Conservation (phyloP, 2,329 filamentous ascomycete genomes). For the Plectosphaerella cucumerina region DNA sequence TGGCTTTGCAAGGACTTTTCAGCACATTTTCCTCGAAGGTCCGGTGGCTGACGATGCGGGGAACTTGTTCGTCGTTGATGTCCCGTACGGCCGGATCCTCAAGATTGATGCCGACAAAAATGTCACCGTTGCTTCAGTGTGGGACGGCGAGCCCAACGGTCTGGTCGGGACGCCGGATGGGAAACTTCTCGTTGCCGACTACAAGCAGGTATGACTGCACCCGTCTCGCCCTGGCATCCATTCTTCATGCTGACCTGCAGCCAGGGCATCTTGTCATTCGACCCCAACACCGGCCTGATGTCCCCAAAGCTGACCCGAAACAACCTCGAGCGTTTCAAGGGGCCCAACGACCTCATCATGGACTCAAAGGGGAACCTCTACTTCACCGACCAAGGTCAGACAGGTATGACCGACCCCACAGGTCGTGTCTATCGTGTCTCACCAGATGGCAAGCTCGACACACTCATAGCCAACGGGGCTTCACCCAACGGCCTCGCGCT, state of each 20-base stretch:
- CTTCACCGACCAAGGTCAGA: slow-evolving; percentile 41
- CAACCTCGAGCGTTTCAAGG: slow-evolving; percentile 38
- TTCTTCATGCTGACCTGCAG: no score
- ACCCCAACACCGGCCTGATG: slow-evolving; percentile 22
- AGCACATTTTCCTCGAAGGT: slow-evolving; percentile 35
- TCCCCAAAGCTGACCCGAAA: slow-evolving; percentile 25
- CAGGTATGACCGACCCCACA: slow-evolving; percentile 35
- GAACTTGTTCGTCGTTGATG: slow-evolving; percentile 31
- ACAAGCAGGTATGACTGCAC: slow-evolving; percentile 28
- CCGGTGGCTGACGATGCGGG: slow-evolving; percentile 25
- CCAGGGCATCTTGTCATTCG: slow-evolving; percentile 32
- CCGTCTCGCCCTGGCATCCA: not conserved
- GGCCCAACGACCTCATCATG: slow-evolving; percentile 35
- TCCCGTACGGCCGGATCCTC: slow-evolving; percentile 34
- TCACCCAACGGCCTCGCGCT: slow-evolving; percentile 35
- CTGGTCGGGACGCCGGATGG: slow-evolving; percentile 27
- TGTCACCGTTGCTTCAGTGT: slow-evolving; percentile 24
- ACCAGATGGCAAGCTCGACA: slow-evolving; percentile 29
- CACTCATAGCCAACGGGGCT: slow-evolving; percentile 28
- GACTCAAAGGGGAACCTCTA: slow-evolving; percentile 31
- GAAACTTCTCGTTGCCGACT: slow-evolving; percentile 31
- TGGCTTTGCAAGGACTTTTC: slow-evolving; percentile 25
- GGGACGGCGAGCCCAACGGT: slow-evolving; percentile 37
- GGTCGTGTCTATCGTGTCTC: slow-evolving; percentile 32
- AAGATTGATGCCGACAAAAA: slow-evolving; percentile 23